Base-by-base conservation (phyloP, 768 basidiomycete genomes). In the Trametes coccinea region DNA sequence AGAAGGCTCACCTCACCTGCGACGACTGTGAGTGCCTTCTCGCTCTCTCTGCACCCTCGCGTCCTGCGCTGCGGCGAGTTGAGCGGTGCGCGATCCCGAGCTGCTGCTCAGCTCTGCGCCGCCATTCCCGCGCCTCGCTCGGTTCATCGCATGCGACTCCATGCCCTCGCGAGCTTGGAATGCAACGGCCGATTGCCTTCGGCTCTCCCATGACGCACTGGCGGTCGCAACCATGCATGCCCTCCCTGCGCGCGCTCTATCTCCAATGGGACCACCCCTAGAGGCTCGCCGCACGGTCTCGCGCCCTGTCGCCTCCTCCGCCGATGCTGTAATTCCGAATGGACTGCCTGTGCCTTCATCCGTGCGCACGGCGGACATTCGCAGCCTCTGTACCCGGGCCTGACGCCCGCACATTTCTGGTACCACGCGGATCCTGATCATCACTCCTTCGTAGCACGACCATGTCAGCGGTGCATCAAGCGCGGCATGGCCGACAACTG, bases 1-100 rank as follows among this genome's bases (percentile, higher is more conserved):
- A 98, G 76, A 96, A 94, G 74, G 94, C 95, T 2, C 96, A 98
- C 75, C 79, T 98, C 66, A 98, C 96, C n/a, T 98, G 96, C 74
- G 95, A 98, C 74, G 96, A 98, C 71, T 87, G 96, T 97, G 71
- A 73, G 92, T 84, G 40, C 22, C 22, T 22, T 22, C 22, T 22
- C 22, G 67, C 51, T 46, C 33, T 53, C 43, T 39, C 56, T 53
- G 39, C 30, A 14, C 53, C 11, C 58, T 50, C 27, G 43, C 29
- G 47, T 30, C 27, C 10, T 10, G 47, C 47, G 27, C 8, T 22
- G 45, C 45, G 14, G 16, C 17, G 17, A 17, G 16, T 22, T 46
- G 10, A 46, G 29, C 27, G 10, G 11, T 30, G 29, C 11, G 16
- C 27, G 27, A 13, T 22, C 27, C 10, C 47, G 22, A 6, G 5